A percentile compares a stretch with the other conserved stretches of the same genome.
Conservation (phyloP, 176 grass and related monocot species). For the Avena sativa region DNA sequence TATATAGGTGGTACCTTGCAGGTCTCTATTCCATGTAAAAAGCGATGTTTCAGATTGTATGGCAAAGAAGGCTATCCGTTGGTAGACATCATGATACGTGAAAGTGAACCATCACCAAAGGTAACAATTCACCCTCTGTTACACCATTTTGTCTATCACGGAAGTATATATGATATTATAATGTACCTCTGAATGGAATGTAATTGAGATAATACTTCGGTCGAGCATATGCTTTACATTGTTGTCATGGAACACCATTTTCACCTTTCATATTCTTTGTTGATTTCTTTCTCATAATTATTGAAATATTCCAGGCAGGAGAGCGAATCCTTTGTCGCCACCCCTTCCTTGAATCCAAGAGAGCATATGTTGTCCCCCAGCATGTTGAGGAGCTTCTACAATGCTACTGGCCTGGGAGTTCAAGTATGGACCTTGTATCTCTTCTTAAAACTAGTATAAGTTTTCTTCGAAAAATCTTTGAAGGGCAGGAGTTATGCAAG, state of each 20-base stretch:
- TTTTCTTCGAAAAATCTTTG: neutral
- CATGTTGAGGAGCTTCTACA: constrained; percentile 89
- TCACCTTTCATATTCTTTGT: constrained; percentile 15
- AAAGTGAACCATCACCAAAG: constrained; percentile 83
- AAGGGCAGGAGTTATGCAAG: neutral
- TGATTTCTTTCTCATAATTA: constrained; percentile 14
- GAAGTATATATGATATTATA: constrained; percentile 4
- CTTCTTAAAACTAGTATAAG: constrained; percentile 15
- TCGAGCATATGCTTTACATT: constrained; percentile 21
- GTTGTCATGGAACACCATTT: neutral
- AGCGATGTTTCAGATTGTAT: constrained; percentile 83
- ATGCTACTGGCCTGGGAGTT: constrained; percentile 85
- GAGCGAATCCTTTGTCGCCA: constrained; percentile 91
- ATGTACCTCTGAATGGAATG: constrained; percentile 23
- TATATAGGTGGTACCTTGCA: constrained; percentile 37
- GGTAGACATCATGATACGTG: constrained; percentile 92
- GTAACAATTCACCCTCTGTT: constrained; percentile 48
- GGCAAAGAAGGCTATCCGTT: constrained; percentile 94
- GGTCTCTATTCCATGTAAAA: constrained; percentile 99
- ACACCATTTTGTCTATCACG: constrained; percentile 24
- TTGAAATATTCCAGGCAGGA: constrained; percentile 68
- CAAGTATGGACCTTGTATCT: constrained; percentile 55
- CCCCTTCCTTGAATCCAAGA: constrained; percentile 97
- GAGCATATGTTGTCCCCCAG: constrained; percentile 91
- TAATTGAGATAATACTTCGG: constrained; percentile 11